Evolutionary conservation across 768 basidiomycete species (phyloP).

Genomic region (Mycena olivaceomarginata): DNA sequence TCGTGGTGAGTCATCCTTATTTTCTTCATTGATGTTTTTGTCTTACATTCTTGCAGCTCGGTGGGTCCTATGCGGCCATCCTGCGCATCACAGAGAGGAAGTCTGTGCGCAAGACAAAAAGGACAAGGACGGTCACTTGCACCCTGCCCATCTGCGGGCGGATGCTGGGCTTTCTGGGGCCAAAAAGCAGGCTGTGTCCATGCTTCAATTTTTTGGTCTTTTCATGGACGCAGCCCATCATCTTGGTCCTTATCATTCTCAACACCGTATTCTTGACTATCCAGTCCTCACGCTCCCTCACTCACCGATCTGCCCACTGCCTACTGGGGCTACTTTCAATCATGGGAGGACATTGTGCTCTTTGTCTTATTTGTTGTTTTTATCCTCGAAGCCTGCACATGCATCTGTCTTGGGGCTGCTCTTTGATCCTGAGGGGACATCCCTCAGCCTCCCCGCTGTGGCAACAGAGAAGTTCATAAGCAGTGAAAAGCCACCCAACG

Average conservation of each 20-base stretch:
- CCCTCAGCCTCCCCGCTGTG: conserved; percentile 60
- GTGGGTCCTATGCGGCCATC: conserved; percentile 92
- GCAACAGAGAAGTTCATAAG: not conserved
- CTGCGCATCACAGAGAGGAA: conserved; percentile 87
- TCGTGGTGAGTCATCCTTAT: conserved; percentile 80
- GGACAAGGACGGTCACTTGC: conserved; percentile 60
- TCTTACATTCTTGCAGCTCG: conserved; percentile 72
- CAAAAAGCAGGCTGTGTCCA: conserved; percentile 77
- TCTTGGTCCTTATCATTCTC: conserved; percentile 88
- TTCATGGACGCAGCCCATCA: conserved; percentile 92
- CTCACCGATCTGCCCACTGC: conserved; percentile 64
- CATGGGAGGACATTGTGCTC: conserved; percentile 93
- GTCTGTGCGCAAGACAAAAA: conserved; percentile 81
- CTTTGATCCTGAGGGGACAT: conserved; percentile 86
- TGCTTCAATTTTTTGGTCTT: conserved; percentile 84
- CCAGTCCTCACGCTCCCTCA: conserved; percentile 81
- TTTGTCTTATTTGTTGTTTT: conserved; percentile 90
- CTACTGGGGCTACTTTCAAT: conserved; percentile 85
- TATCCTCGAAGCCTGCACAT: conserved; percentile 91
- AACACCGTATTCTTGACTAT: conserved; percentile 90
- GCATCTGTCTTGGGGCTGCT: conserved; percentile 94
- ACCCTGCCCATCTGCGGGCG: conserved; percentile 80
- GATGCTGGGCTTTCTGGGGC: conserved; percentile 86
- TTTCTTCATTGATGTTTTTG: not conserved
- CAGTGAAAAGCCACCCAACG: conserved; percentile 52